These are phyloP conservation scores for Mycena sanguinolenta DNA, from an alignment of 768 basidiomycete species.

Conservation along the genomic window DNA sequence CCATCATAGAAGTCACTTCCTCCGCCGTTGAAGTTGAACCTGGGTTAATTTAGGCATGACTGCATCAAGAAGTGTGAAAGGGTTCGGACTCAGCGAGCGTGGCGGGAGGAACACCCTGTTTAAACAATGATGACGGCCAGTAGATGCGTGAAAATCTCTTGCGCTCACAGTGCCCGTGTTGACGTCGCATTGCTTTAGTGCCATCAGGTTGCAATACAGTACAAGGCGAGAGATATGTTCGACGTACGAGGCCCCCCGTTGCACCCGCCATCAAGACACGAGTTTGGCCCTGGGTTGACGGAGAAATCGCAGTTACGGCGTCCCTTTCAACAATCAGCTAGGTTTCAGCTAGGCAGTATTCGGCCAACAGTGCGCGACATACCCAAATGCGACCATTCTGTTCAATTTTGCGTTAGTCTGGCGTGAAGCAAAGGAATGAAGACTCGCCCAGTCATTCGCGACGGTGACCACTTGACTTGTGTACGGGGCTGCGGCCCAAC, in stretches of 20 bases:
- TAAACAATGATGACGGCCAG: too few species aligned
- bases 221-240: conserved; percentile 44
- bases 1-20: conserved; percentile 7
- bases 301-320: conserved; percentile 64
- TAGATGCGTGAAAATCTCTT: too few species aligned
- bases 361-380: background rate
- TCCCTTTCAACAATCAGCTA: conserved; percentile 40
- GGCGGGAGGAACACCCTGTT: conserved; percentile 58
- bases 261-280: conserved; percentile 63
- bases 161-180: conserved; percentile 16
- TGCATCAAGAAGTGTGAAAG: conserved; percentile 43
- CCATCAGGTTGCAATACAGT: background rate
- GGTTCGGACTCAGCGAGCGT: conserved; percentile 58
- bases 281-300: conserved; percentile 49
- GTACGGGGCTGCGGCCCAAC: conserved; percentile 38
- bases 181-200: conserved; percentile 29
- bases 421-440: conserved; percentile 44
- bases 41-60: background rate
- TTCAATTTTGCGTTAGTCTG: background rate
- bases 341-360: too few species aligned
- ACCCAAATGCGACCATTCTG: conserved; percentile 54
- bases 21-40: conserved; percentile 9
- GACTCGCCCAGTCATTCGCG: conserved; percentile 64
- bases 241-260: conserved; percentile 44
- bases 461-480: conserved; percentile 54